Conservation (phyloP, 371 early-diverging fungal genomes). For the Mortierella sp. region DNA sequence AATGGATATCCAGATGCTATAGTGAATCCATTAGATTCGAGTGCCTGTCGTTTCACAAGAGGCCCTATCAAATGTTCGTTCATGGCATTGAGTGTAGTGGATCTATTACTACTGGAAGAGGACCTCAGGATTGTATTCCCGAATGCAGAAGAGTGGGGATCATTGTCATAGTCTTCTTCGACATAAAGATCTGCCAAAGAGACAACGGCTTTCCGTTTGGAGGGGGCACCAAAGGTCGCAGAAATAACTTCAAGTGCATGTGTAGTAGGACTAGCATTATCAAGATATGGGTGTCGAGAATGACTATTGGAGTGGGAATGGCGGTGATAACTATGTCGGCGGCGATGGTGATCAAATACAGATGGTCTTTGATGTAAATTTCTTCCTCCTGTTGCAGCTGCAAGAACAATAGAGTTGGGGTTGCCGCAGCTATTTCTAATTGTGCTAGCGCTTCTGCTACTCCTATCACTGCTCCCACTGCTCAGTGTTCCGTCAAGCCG, state of each 20-base stretch:
- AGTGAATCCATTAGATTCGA: conserved; percentile 9
- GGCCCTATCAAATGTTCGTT: background rate
- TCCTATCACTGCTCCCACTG: conserved; percentile 68
- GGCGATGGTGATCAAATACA: conserved; percentile 2
- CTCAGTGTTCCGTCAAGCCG: conserved; percentile 87
- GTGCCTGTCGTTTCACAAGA: conserved; percentile 14
- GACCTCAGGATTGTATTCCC: conserved; percentile 18
- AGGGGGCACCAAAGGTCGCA: conserved; percentile 8
- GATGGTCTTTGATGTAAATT: background rate
- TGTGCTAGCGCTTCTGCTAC: conserved; percentile 1
- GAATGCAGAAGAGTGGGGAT: conserved; percentile 18
- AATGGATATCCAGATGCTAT: background rate
- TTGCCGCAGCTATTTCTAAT: conserved; percentile 1
- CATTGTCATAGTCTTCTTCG: conserved; percentile 6
- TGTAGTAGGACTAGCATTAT: conserved; percentile 13
- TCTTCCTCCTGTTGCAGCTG: too few relatives aligned
- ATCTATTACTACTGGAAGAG: background rate
- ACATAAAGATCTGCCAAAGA: conserved; percentile 45
- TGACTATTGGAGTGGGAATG: background rate
- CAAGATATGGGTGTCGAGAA: background rate
- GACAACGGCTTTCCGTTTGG: conserved; percentile 41
- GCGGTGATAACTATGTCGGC: background rate
- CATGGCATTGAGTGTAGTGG: background rate
- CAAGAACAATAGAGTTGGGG: conserved; percentile 3
- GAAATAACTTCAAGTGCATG: conserved; percentile 36